Evolutionary conservation across 345 rosid species (phyloP), one percentile per base, ranked within the genome.

Genomic region (Atalantia buxifolia): DNA sequence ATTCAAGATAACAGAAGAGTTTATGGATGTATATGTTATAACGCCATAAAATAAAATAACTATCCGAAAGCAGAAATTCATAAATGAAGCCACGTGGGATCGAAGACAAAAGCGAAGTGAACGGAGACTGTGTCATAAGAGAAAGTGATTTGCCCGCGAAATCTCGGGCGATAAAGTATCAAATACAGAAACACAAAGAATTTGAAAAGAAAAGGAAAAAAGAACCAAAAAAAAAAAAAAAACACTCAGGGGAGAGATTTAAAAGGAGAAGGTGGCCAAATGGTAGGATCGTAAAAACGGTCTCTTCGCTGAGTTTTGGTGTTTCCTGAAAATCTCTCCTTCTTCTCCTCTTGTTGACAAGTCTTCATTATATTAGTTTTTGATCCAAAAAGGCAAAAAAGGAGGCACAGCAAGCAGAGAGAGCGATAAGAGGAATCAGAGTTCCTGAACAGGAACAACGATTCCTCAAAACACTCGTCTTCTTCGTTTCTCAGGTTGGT

Each of bases 221-320:
- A 18, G 0, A 38, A 38, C 42, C 42, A 38, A 38, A 38, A 38
- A 38, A 48, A 9, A 60, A n/a, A 7, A 7, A 56, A 10, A 45
- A 0, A 74, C 8, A 59, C 35, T 75, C 22, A 64, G 69, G 79
- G 79, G 25, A 70, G 80, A 76, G 78, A 71, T 64, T 74, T 30
- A 75, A 82, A 76, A 77, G 78, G 84, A 55, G 77, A 67, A 53
- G 62, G 57, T 72, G 72, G 77, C 73, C 38, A 10, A 24, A 57
- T n/a, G 7, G 16, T 25, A 38, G 68, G 77, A 74, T 60, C 66
- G 10, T 19, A 14, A 6, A 57, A 24, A 12, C 27, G 1, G 45
- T 31, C 12, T 56, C 28, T 50, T 31, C 36, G 63, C 7, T 71
- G 21, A 25, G 45, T 9, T 33, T 55, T 0, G 36, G 9, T 69